A percentile compares a stretch with the other conserved stretches of the same genome.
These are phyloP conservation scores for Backusella circina DNA, from an alignment of 192 early-diverging fungal species.

Conservation along the genomic window DNA sequence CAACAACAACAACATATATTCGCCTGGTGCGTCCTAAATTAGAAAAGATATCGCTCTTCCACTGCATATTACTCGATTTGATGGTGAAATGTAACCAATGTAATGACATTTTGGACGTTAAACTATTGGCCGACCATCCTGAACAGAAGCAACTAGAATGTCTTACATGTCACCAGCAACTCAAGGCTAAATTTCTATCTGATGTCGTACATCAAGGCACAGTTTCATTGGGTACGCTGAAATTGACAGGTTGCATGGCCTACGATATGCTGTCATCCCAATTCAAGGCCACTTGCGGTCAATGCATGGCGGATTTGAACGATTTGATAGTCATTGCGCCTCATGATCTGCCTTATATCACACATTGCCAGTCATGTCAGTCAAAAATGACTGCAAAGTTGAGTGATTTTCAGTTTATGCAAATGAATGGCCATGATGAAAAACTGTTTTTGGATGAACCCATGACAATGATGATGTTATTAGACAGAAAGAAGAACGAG, in stretches of 20 bases:
- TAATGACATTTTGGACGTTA: constrained; percentile 54
- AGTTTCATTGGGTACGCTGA: constrained; percentile 63
- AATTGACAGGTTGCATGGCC: constrained; percentile 63
- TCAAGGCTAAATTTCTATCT: constrained; percentile 15
- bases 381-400: constrained; percentile 41
- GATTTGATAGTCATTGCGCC: constrained; percentile 36
- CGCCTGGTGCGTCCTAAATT: constrained; percentile 57
- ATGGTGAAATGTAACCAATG: constrained; percentile 72
- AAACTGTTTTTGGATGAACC: not conserved
- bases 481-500: constrained; percentile 5
- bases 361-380: constrained; percentile 44
- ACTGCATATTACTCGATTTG: constrained; percentile 60
- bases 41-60: constrained; percentile 61
- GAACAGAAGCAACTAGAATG: constrained; percentile 3
- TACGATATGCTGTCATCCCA: constrained; percentile 72
- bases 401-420: constrained; percentile 55
- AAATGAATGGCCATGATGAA: not conserved
- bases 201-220: constrained; percentile 50
- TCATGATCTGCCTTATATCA: constrained; percentile 38
- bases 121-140: not conserved
- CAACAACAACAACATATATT: constrained; percentile 59
- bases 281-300: constrained; percentile 65
- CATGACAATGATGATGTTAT: constrained; percentile 1
- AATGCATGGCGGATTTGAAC: constrained; percentile 53
- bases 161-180: constrained; percentile 17